These are phyloP conservation scores for Paracamarosporium sp. DNA, from an alignment of 2,329 filamentous ascomycete genomes.

Conservation along the genomic window DNA sequence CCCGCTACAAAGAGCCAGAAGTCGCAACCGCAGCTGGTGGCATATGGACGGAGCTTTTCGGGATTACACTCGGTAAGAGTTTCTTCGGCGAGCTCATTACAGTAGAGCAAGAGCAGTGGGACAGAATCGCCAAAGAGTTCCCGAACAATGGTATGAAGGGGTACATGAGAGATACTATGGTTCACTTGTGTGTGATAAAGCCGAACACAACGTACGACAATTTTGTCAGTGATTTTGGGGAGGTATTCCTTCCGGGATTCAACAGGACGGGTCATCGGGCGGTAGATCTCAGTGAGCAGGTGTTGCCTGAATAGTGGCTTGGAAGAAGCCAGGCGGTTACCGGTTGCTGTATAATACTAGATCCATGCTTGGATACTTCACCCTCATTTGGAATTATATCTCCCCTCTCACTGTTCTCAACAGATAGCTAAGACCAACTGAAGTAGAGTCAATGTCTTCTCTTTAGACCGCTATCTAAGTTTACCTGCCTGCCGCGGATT, in stretches of 20 bases:
- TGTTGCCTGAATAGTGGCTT: background rate
- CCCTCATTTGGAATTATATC: no score
- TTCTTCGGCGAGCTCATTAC: constrained; percentile 3
- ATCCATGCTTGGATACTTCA: no score
- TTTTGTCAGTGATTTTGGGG: constrained; percentile 44
- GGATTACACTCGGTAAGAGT: background rate
- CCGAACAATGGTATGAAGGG: constrained; percentile 44
- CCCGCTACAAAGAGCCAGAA: constrained; percentile 39
- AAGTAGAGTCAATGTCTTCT: no score
- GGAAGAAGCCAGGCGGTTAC: no score
- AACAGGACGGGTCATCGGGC: background rate
- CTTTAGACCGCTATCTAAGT: no score
- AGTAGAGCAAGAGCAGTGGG: constrained; percentile 1
- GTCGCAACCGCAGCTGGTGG: background rate
- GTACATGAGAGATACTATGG: constrained; percentile 46
- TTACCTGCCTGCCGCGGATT: no score
- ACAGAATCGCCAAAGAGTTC: constrained; percentile 35
- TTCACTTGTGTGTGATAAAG: constrained; percentile 51
- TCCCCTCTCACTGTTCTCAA: no score
- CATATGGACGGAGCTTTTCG: background rate
- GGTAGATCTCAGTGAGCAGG: background rate
- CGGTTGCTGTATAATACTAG: no score
- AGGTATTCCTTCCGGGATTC: constrained; percentile 12
- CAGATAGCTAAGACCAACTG: no score
- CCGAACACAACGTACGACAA: constrained; percentile 50